A percentile compares a stretch with the other conserved stretches of the same genome.
phyloP scores from a whole-genome alignment of 495 filamentous ascomycete species.

The Rusavskia elegans region DNA sequence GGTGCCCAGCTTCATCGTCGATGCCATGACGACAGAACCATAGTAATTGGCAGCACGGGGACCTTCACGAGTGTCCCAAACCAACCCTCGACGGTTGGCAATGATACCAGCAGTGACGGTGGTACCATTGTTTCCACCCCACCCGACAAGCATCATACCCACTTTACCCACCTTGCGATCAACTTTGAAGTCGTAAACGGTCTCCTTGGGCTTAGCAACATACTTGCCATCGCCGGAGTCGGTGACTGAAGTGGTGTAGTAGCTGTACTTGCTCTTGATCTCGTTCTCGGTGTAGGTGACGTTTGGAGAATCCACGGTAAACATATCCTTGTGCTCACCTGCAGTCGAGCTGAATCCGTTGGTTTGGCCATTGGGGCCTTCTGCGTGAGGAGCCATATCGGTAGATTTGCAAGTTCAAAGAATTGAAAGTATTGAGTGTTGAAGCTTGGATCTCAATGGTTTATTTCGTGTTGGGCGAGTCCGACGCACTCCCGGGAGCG shows the following conservation, averaged over 20 bases:
- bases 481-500: constrained; percentile 73
- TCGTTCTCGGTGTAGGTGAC: constrained; percentile 76
- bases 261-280: constrained; percentile 91
- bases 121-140: constrained; percentile 96
- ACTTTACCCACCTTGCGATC: constrained; percentile 85
- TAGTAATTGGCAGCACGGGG: constrained; percentile 84
- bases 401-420: constrained; percentile 2
- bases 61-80: constrained; percentile 90
- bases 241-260: constrained; percentile 77
- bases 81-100: constrained; percentile 73
- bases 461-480: constrained; percentile 37
- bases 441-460: background rate
- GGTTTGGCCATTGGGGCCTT: constrained; percentile 46
- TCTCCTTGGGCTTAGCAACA: constrained; percentile 75
- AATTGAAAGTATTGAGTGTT: background rate
- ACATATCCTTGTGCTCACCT: constrained; percentile 38
- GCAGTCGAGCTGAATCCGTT: constrained; percentile 47
- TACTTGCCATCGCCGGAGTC: constrained; percentile 58
- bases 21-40: constrained; percentile 90
- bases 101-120: constrained; percentile 96
- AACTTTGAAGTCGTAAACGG: constrained; percentile 92
- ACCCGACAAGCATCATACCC: constrained; percentile 94
- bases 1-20: constrained; percentile 88
- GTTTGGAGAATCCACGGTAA: constrained; percentile 81
- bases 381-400: constrained; percentile 91